phyloP scores from a whole-genome alignment of 164 flowering plant genomes.

The Piper longum region DNA sequence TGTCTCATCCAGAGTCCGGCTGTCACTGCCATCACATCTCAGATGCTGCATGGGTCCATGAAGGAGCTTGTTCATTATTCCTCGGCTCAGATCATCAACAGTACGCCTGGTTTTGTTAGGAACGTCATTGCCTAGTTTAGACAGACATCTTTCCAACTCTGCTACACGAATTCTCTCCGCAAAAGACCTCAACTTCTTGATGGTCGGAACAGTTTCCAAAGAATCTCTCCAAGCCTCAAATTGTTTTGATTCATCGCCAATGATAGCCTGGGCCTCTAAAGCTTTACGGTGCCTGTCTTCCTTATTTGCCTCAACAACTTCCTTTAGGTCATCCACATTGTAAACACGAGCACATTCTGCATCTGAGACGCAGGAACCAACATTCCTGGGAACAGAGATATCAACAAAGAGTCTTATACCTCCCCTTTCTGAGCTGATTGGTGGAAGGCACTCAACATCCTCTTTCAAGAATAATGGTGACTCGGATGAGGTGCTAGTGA shows the following conservation, averaged over 20 bases:
- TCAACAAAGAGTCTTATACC: conserved; percentile 71
- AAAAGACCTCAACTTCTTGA: conserved; percentile 76
- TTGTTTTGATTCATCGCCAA: conserved; percentile 61
- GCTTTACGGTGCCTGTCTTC: conserved; percentile 88
- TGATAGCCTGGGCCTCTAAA: conserved; percentile 83
- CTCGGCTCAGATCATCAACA: conserved; percentile 83
- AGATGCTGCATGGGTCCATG: conserved; percentile 97
- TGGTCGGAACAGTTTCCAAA: conserved; percentile 91
- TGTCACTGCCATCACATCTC: conserved; percentile 87
- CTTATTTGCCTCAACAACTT: conserved; percentile 92
- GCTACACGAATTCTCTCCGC: conserved; percentile 72
- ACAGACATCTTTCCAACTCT: conserved; percentile 78
- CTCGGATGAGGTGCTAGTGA: conserved; percentile 93
- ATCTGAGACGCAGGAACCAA: conserved; percentile 64
- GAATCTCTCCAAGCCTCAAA: conserved; percentile 97
- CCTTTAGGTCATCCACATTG: conserved; percentile 96
- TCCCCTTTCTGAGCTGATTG: conserved; percentile 41
- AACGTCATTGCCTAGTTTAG: conserved; percentile 75
- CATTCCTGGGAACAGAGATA: conserved; percentile 93
- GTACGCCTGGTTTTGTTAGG: conserved; percentile 58
- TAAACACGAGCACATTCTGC: conserved; percentile 45
- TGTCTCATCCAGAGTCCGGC: conserved; percentile 66
- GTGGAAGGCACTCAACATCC: conserved; percentile 46
- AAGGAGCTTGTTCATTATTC: conserved; percentile 85
- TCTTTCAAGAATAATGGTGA: conserved; percentile 61